Evolutionary conservation across 1,139 yeast genomes (phyloP).

Genomic region (Kluyveromyces sp.): DNA sequence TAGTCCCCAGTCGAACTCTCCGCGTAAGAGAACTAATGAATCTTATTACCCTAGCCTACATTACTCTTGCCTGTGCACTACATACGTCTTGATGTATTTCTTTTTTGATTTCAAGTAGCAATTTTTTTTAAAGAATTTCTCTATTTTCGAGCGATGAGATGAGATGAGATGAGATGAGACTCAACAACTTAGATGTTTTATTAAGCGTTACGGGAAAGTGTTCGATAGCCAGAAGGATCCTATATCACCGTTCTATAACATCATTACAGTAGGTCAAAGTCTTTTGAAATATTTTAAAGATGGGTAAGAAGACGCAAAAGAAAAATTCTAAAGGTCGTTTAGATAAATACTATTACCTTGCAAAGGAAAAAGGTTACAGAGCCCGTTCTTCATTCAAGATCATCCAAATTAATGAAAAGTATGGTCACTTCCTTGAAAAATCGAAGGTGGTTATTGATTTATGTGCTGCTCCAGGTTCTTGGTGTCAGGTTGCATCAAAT

Average conservation of each 20-base stretch:
- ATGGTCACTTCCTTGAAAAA: slow-evolving; percentile 88
- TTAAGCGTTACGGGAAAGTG: not conserved
- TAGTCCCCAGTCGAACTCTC: too few relatives aligned
- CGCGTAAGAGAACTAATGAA: too few relatives aligned
- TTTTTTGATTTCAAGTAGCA: not conserved
- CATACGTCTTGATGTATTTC: not conserved
- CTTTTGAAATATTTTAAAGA: slow-evolving; percentile 17
- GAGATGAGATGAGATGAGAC: slow-evolving; percentile 11
- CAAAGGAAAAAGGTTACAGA: slow-evolving; percentile 95
- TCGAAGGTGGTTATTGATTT: slow-evolving; percentile 96
- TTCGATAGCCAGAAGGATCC: not conserved
- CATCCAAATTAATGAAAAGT: slow-evolving; percentile 91
- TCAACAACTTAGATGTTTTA: not conserved
- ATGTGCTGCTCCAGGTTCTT: slow-evolving; percentile 99
- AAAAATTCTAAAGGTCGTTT: slow-evolving; percentile 98
- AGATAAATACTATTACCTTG: slow-evolving; percentile 91
- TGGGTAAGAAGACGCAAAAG: slow-evolving; percentile 87
- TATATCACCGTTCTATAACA: not conserved
- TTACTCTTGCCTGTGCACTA: too few relatives aligned
- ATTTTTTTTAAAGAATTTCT: not conserved
- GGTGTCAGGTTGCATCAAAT: slow-evolving; percentile 98
- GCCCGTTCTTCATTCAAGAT: slow-evolving; percentile 98
- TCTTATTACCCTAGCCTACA: too few relatives aligned
- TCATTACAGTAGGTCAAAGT: not conserved
- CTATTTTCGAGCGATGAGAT: slow-evolving; percentile 11